Conservation (phyloP, 208 protist species). For the Herpetomonas tarakana region DNA sequence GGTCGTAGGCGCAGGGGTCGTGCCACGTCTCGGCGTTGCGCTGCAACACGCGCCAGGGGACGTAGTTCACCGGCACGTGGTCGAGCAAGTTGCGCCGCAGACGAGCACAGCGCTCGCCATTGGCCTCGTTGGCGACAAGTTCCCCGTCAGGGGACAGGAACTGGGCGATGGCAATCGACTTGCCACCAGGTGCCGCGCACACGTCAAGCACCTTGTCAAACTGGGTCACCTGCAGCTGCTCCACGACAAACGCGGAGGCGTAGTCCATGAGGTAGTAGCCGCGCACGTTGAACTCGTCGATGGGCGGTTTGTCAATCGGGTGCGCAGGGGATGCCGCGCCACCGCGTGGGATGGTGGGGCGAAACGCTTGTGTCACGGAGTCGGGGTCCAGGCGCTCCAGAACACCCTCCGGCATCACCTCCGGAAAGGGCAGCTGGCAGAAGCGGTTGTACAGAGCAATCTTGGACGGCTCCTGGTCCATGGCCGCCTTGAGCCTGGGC, state of each 20-base stretch:
- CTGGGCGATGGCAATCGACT: constrained; percentile 75
- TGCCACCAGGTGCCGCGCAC: constrained; percentile 77
- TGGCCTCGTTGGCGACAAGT: constrained; percentile 75
- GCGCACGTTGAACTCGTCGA: constrained; percentile 61
- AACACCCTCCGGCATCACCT: constrained; percentile 32
- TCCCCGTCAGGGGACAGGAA: constrained; percentile 58
- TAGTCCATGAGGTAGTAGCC: constrained; percentile 85
- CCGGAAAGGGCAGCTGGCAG: constrained; percentile 64
- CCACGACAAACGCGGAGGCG: constrained; percentile 62
- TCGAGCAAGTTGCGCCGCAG: constrained; percentile 68
- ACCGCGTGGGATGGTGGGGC: background rate
- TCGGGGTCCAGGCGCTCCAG: constrained; percentile 47
- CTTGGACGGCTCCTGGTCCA: constrained; percentile 41
- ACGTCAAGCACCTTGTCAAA: constrained; percentile 83
- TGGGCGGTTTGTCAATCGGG: constrained; percentile 30
- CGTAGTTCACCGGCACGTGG: constrained; percentile 66
- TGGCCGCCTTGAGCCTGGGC: constrained; percentile 46
- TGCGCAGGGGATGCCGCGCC: background rate
- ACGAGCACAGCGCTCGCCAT: constrained; percentile 50
- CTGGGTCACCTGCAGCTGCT: constrained; percentile 66
- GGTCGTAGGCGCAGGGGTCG: constrained; percentile 54
- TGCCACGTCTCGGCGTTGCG: constrained; percentile 73
- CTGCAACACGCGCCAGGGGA: constrained; percentile 54
- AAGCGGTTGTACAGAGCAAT: constrained; percentile 81
- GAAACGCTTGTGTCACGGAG: constrained; percentile 46